Base-by-base conservation (phyloP, 2,329 filamentous ascomycete species). In the Aschersonia sp. region DNA sequence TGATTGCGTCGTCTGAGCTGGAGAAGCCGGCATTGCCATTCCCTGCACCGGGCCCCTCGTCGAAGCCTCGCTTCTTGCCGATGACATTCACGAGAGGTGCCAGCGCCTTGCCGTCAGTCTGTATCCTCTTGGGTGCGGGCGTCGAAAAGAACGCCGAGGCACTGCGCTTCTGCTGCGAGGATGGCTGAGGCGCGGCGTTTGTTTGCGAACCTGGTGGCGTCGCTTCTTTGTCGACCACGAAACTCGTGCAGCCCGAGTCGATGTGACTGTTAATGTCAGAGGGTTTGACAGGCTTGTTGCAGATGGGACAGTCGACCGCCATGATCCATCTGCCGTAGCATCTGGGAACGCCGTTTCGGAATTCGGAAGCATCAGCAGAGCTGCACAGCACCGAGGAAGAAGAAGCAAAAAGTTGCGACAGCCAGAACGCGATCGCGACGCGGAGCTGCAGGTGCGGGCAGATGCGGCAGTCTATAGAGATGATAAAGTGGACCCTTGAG, bases 231-330 rank as follows among this genome's bases (percentile, higher is more conserved):
- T 81, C 76, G 60, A 83, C 68, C 52, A 92, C 63, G 60, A 82
- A 82, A 37, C 70, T 72, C 51, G 76, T 65, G 68, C 90, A 97
- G 53, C 76, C 77, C 32, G 87, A 90, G 67, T 97, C 92, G 60
- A 97, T 79, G 64, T 97, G 90, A 55, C 75, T 74, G 67, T 97
- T 97, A 71, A 97, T 97, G 55, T 83, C 77, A 58, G 70, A 68
- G 54, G 82, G 68, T 54, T 78, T 82, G 57, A 92, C 86, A 48
- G 73, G 70, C 57, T 84, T 83, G 59, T 77, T 73, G 69, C 88
- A 95, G 54, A 89, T 85, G 12, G 88, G 88, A 61, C 88, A 95
- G 57, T 79, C 76, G 55, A 94, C 85, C 59, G 63, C 57, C 63
- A 66, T 66, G 50, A 46, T 46, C 44, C 31, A 42, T 48, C 8